Conservation (phyloP, 176 grass and related monocot genomes). For the Otatea glauca region DNA sequence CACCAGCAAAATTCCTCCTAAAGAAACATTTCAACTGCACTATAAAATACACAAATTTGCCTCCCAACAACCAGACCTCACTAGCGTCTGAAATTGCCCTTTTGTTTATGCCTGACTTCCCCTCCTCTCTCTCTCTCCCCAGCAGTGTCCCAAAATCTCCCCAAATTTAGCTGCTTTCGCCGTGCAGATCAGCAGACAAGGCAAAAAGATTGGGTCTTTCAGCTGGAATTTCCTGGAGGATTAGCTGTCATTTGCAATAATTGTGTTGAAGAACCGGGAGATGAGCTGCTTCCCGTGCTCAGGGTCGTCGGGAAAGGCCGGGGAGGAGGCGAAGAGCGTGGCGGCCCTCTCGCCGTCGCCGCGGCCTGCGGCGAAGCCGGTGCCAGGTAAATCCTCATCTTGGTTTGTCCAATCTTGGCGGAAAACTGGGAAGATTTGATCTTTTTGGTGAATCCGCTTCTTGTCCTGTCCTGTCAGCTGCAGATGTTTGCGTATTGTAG, state of each 20-base stretch:
- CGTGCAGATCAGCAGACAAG: conserved; percentile 14
- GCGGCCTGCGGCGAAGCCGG: conserved; percentile 30
- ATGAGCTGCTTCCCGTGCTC: conserved; percentile 83
- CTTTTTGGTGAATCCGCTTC: conserved; percentile 7
- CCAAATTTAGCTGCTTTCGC: conserved; percentile 37
- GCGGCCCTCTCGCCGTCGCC: conserved; percentile 55
- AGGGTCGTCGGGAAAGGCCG: conserved; percentile 59
- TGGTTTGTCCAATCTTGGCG: neutral
- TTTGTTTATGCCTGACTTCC: conserved; percentile 41
- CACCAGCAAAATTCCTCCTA: conserved; percentile 20
- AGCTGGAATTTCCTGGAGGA: conserved; percentile 32
- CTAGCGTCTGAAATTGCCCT: neutral
- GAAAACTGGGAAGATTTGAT: neutral
- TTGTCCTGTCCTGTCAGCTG: conserved; percentile 12
- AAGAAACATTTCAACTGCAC: conserved; percentile 44
- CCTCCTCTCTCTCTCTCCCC: neutral
- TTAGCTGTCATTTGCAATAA: conserved; percentile 33
- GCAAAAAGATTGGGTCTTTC: conserved; percentile 24
- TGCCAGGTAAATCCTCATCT: conserved; percentile 38
- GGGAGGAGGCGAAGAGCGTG: conserved; percentile 44
- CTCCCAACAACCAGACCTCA: conserved; percentile 8
- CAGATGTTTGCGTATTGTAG: neutral
- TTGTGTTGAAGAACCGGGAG: conserved; percentile 20
- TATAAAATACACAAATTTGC: conserved; percentile 48
- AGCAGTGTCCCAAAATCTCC: neutral